Base-by-base conservation (phyloP, 345 rosid species). In the Gossypium bickii region DNA sequence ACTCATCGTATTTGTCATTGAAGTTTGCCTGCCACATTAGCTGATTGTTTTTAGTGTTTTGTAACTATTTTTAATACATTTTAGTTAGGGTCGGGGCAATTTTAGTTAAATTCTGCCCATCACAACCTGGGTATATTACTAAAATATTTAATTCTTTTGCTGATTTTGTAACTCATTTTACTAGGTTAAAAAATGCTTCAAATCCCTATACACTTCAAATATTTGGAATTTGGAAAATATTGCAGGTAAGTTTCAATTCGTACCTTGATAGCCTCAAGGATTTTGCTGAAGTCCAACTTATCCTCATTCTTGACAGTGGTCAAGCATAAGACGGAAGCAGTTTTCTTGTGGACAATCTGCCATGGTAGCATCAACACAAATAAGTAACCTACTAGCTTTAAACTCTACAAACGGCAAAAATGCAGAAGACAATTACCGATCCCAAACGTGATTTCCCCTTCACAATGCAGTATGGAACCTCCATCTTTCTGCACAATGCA, bases 261-360 rank as follows among this genome's bases (percentile, higher is more conserved):
- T 78, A 90, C 96, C 92, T 91, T 91, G 74, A 91, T 87, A 53
- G 93, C 92, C 77, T 91, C 97, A 4, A 91, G 83, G 76, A 89
- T 83, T 78, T 78, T 89, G 88, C 93, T 89, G 79, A 89, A 91
- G 65, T 91, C 97, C 38, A 87, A 56, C 85, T 91, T 91, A 75
- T 91, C 97, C 82, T 91, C 97, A 12, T 87, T 91, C 87, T 89
- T 89, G 9, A 91, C 92, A 1, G 97, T 84, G 61, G 93, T 89
- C 80, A 91, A 75, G 69, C 89, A 86, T 76, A 86, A 65, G 41
- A 74, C 86, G 0, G 90, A 60, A 0, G 90, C 86, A 12, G 87
- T 86, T 55, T 86, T 84, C 74, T 86, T 65, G 81, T 86, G 90
- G 64, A 86, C 90, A 73, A 86, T 83, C 90, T 85, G 74, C 2